Conservation (phyloP, 805 yeast genomes). For the Zygoascus biomembranicola region DNA sequence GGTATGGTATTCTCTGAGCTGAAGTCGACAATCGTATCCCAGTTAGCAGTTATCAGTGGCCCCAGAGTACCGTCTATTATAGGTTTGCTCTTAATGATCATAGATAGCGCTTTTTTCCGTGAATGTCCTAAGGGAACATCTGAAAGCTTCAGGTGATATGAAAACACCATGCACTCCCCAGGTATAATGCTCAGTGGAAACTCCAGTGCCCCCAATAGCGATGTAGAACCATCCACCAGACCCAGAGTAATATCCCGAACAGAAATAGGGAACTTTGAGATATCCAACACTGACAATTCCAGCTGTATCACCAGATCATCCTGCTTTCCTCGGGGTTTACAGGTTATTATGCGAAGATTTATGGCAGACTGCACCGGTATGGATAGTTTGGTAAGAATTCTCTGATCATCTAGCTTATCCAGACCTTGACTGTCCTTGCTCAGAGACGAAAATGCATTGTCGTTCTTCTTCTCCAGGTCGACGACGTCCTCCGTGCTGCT, state of each 20-base stretch:
- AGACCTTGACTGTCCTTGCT: constrained; percentile 5
- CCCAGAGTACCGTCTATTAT: neutral
- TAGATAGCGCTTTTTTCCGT: neutral
- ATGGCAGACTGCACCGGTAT: constrained; percentile 32
- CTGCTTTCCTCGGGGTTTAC: constrained; percentile 41
- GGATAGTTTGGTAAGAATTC: constrained; percentile 5
- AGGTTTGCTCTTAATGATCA: neutral
- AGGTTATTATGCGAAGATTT: constrained; percentile 39
- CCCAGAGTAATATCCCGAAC: constrained; percentile 12
- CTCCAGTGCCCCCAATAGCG: constrained; percentile 13
- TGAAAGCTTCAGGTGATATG: constrained; percentile 19
- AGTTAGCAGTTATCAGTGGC: constrained; percentile 24
- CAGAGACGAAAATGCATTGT: constrained; percentile 1
- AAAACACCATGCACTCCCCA: constrained; percentile 24
- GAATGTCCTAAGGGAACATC: constrained; percentile 7
- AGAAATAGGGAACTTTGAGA: constrained; percentile 21
- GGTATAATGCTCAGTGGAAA: constrained; percentile 24
- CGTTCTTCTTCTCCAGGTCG: neutral
- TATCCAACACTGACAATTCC: constrained; percentile 41
- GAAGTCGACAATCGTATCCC: constrained; percentile 33
- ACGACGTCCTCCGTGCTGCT: neutral
- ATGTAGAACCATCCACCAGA: constrained; percentile 21
- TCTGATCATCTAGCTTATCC: constrained; percentile 2
- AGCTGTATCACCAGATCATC: constrained; percentile 40
- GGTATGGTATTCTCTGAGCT: constrained; percentile 7